Conservation (phyloP, 192 early-diverging fungal species). For the Linnemannia exigua region DNA sequence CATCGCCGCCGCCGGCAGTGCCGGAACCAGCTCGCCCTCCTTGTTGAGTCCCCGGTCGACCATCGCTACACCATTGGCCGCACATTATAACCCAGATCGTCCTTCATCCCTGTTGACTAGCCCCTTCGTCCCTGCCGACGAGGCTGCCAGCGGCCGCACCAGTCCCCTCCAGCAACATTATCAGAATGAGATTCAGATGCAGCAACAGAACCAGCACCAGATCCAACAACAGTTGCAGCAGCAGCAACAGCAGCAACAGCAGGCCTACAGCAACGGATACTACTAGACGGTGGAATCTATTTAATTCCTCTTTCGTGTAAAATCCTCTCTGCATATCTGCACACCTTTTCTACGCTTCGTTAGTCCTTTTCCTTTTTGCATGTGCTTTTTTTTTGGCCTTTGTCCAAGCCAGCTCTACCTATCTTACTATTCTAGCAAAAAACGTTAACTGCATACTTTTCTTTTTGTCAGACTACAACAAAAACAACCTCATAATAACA, state of each 20-base stretch:
- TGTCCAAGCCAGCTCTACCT: too few species aligned
- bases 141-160: background rate
- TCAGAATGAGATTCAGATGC: conserved; percentile 8
- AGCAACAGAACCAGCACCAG: conserved; percentile 12
- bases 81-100: background rate
- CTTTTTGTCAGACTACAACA: too few species aligned
- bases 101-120: conserved; percentile 46
- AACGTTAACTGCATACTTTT: too few species aligned
- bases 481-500: background rate
- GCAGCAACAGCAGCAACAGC: conserved; percentile 26
- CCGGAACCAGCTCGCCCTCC: background rate
- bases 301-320: too few species aligned
- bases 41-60: background rate
- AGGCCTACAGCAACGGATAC: conserved; percentile 7
- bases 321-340: too few species aligned
- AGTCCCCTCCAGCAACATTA: background rate
- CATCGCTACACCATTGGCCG: background rate
- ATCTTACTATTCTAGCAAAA: background rate
- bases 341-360: background rate
- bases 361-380: background rate
- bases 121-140: conserved; percentile 32
- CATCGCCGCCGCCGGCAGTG: conserved; percentile 1
- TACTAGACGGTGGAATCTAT: background rate
- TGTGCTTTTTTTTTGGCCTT: background rate
- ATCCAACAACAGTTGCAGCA: conserved; percentile 28